A percentile compares a stretch with the other conserved stretches of the same genome.
Conservation (phyloP, 768 basidiomycete species). For the Mycena sanguinolenta region DNA sequence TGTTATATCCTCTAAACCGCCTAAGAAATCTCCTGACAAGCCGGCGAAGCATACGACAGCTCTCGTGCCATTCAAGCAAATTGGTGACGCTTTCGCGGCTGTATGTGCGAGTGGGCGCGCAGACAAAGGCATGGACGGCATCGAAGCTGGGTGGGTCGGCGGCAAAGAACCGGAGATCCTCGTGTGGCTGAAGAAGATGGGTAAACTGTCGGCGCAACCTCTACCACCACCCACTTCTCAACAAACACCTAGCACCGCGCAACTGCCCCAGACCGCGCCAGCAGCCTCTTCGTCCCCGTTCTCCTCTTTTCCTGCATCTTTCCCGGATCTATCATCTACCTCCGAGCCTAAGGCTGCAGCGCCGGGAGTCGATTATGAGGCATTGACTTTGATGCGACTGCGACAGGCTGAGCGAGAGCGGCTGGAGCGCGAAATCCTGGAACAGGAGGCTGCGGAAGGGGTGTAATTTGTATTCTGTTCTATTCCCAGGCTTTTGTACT, state of each 20-base stretch:
- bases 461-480: neutral
- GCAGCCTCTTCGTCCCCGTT: constrained; percentile 52
- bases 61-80: constrained; percentile 80
- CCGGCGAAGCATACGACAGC: constrained; percentile 79
- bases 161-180: constrained; percentile 82
- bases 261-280: constrained; percentile 49
- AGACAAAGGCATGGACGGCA: constrained; percentile 66
- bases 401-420: constrained; percentile 85
- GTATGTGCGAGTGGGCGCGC: constrained; percentile 70
- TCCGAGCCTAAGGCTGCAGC: constrained; percentile 42
- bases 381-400: constrained; percentile 83
- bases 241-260: constrained; percentile 37
- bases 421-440: constrained; percentile 82
- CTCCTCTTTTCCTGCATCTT: constrained; percentile 73
- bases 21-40: constrained; percentile 67
- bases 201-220: constrained; percentile 63
- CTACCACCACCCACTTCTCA: constrained; percentile 28
- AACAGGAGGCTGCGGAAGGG: constrained; percentile 68
- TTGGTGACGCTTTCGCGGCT: constrained; percentile 82
- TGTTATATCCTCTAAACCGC: constrained; percentile 75
- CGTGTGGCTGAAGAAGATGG: constrained; percentile 79
- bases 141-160: constrained; percentile 82
- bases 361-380: constrained; percentile 79
- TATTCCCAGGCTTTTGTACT: too few relatives aligned
- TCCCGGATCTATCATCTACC: constrained; percentile 50